Evolutionary conservation across 2,329 filamentous ascomycete genomes (phyloP).

Genomic region (Nothomitra cinnamomea): DNA sequence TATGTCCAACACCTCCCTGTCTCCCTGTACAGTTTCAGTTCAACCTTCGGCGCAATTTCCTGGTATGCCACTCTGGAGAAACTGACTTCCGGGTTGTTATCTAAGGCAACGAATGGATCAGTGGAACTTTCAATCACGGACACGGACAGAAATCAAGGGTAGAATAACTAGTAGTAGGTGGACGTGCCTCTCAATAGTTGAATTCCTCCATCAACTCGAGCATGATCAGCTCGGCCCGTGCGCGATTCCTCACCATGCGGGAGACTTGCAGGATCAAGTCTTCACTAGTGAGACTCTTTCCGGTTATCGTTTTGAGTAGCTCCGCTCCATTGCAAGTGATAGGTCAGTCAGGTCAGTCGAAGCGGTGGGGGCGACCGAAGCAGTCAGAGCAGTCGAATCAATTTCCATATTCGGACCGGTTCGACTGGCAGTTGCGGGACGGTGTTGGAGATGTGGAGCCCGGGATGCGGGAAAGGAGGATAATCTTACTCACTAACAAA

Average conservation of each 20-base stretch:
- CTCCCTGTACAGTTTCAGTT: neutral
- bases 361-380: too few relatives aligned
- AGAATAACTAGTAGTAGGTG: too few relatives aligned
- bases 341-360: too few relatives aligned
- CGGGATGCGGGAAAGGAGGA: too few relatives aligned
- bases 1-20: neutral
- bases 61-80: neutral
- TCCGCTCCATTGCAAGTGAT: too few relatives aligned
- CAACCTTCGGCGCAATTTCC: neutral
- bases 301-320: too few relatives aligned
- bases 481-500: too few relatives aligned
- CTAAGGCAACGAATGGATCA: neutral
- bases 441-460: too few relatives aligned
- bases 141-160: too few relatives aligned
- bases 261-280: neutral
- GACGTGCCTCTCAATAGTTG: neutral
- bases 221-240: neutral
- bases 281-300: neutral
- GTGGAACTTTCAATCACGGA: neutral
- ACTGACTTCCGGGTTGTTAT: neutral
- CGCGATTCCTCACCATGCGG: neutral
- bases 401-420: too few relatives aligned
- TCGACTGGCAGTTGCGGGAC: too few relatives aligned
- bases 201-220: slow-evolving; percentile 2
- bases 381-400: too few relatives aligned